Evolutionary conservation across 164 flowering plant genomes (phyloP), one percentile per base, ranked within the genome.

Genomic region (Platanus orientalis): DNA sequence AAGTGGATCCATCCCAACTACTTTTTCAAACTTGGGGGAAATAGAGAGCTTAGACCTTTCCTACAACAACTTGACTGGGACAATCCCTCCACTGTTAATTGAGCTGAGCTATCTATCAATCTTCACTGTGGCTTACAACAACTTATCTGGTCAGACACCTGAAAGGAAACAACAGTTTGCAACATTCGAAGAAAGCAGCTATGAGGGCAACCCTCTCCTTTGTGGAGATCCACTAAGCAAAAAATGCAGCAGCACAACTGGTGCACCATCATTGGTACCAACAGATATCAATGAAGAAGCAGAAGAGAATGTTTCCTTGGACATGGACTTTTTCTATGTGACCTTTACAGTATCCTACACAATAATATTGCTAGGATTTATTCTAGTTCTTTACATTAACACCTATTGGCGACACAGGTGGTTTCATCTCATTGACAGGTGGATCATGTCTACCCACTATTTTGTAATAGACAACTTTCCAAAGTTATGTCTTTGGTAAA

Each of bases 11-110:
- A n/a, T n/a, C n/a, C n/a, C n/a, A n/a, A n/a, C n/a, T n/a, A n/a
- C n/a, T n/a, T 9, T 54, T 17, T 54, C 52, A 4, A 44, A 28
- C 6, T 21, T 63, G 5, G 4, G 0, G 3, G 13, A 42, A 20
- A 1, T 54, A 1, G 60, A 63, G 40, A 63, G 60, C 51, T 54
- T 63, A 16, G 67, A 54, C n/a, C n/a, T n/a, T n/a, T n/a, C n/a
- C n/a, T n/a, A n/a, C n/a, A n/a, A n/a, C n/a, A n/a, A n/a, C n/a
- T n/a, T n/a, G n/a, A n/a, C n/a, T n/a, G n/a, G n/a, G n/a, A n/a
- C n/a, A n/a, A n/a, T n/a, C n/a, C n/a, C 39, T n/a, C n/a, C n/a
- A n/a, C n/a, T n/a, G n/a, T n/a, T n/a, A n/a, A n/a, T n/a, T n/a
- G n/a, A n/a, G n/a, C n/a, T n/a, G n/a, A n/a, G n/a, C n/a, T n/a